Base-by-base conservation (phyloP, 306 rosid genomes). In the Trifolium pratense region DNA sequence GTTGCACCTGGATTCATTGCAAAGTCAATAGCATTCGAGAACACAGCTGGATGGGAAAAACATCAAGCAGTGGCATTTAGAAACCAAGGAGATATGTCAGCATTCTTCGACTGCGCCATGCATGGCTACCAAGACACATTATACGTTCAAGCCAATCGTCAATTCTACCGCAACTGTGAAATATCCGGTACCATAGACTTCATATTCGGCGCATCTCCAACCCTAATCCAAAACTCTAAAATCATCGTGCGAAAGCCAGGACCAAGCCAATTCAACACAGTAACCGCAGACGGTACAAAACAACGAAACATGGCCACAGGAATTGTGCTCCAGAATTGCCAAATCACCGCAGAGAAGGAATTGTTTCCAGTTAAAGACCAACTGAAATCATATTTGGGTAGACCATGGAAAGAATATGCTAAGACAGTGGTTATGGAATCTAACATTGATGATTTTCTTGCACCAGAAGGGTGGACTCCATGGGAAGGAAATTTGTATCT, bases 31-130 rank as follows among this genome's bases (percentile, higher is more conserved):
- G 87, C 86, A 65, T 85, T 92, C 77, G 74, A 26, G 16, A 92
- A 92, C 94, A 86, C 88, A 0, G 97, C 97, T 0, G 97, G 97
- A 0, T 55, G 89, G 0, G 32, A 1, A 0, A 86, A 81, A 21
- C 93, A 86, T 76, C 97, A 89, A 61, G 94, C 96, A 2, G 97
- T 92, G 76, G 94, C 97, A 12, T 88, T 92, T 21, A 70, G 91
- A 6, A 86, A 86, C 46, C 90, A 79, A 15, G 84, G 88, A 56
- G 97, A 80, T 56, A 79, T 40, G 83, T 78, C 93, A 0, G 89
- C 86, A 0, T 32, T 90, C 74, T 85, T 79, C 74, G 87, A 92
- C 29, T 85, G 90, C 26, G 78, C 85, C 21, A 71, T 92, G 62
- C 87, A 70, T 5, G 96, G 84, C 3, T 82, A 52, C 85, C 94